Evolutionary conservation across 148 eudicot genomes (phyloP).

Genomic region (Rhododendron simsii): DNA sequence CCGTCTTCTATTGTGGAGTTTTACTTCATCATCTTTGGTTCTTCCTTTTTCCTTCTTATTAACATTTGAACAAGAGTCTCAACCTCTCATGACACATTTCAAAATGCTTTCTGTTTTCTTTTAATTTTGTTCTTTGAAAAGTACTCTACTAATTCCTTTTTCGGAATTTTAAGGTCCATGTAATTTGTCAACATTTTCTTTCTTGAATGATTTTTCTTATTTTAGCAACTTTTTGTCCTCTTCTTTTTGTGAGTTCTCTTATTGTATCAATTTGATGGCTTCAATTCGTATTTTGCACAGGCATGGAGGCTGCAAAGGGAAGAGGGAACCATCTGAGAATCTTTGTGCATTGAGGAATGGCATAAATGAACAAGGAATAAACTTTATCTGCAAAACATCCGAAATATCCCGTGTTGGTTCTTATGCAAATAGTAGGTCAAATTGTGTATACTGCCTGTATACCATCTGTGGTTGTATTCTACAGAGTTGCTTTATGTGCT

Average conservation of each 20-base stretch:
- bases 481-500: background rate
- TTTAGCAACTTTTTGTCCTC: background rate
- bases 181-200: background rate
- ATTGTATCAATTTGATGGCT: conserved; percentile 41
- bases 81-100: background rate
- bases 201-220: background rate
- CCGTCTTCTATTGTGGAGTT: background rate
- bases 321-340: conserved; percentile 33
- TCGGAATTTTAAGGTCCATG: background rate
- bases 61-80: background rate
- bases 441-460: conserved; percentile 19
- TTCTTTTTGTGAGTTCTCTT: background rate
- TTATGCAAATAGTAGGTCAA: conserved; percentile 10
- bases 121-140: background rate
- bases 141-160: background rate
- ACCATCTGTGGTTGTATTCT: conserved; percentile 5
- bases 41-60: background rate
- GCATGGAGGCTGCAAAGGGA: conserved; percentile 39
- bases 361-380: conserved; percentile 12
- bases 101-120: background rate
- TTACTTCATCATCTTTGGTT: background rate
- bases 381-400: background rate
- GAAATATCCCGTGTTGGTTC: background rate
- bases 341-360: conserved; percentile 35
- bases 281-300: conserved; percentile 37